Evolutionary conservation across 495 filamentous ascomycete genomes (phyloP).

Genomic region (Podospora anserina): DNA sequence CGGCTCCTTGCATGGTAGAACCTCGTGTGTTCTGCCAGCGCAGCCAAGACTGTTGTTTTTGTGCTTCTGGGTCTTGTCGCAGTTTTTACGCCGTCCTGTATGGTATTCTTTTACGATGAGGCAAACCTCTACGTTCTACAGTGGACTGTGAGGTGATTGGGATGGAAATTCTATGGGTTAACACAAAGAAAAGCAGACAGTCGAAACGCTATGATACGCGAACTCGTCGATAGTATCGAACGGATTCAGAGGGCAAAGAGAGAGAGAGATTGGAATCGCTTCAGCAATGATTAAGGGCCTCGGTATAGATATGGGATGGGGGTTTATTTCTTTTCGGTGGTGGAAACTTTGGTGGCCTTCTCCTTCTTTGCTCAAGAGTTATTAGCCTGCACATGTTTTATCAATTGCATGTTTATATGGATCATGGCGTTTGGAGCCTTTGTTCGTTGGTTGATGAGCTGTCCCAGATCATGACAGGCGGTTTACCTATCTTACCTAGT

Average conservation of each 20-base stretch:
- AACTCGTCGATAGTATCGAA: neutral
- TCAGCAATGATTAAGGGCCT: neutral
- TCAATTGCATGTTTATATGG: neutral
- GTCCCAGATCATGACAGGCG: neutral
- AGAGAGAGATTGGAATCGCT: neutral
- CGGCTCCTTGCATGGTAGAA: neutral
- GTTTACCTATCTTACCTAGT: neutral
- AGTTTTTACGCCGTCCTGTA: neutral
- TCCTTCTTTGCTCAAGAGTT: neutral
- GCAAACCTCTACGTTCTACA: neutral
- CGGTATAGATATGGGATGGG: neutral
- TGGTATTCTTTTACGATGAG: neutral
- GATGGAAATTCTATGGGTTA: slow-evolving; percentile 3
- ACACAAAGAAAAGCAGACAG: neutral
- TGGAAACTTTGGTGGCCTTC: neutral
- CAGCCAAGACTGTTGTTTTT: neutral
- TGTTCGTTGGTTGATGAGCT: neutral
- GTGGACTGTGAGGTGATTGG: neutral
- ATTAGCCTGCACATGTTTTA: neutral
- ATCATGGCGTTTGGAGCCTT: neutral
- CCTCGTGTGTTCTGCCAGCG: neutral
- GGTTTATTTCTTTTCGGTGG: neutral
- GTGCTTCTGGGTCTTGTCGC: neutral
- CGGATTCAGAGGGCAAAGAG: neutral
- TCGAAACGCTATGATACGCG: neutral